phyloP scores from a whole-genome alignment of 1,284 basidiomycete species.

The Sphaerobolus stellatus region DNA sequence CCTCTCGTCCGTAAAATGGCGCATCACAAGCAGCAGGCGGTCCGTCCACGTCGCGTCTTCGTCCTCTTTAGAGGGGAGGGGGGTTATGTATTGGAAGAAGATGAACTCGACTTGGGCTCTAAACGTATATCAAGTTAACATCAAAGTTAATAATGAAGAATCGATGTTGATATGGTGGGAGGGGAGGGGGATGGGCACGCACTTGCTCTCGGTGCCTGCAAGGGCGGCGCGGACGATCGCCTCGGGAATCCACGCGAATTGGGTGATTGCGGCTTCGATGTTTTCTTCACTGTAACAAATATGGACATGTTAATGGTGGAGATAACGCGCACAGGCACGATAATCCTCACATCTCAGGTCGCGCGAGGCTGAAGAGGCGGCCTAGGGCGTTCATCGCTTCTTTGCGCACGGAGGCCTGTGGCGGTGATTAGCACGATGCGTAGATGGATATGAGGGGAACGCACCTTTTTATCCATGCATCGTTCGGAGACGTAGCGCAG shows the following conservation, averaged over 20 bases:
- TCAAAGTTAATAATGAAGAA: conserved; percentile 3
- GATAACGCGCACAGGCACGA: background rate
- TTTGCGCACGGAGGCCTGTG: conserved; percentile 70
- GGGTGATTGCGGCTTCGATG: conserved; percentile 68
- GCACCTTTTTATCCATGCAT: conserved; percentile 84
- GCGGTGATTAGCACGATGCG: background rate
- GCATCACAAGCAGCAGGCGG: conserved; percentile 73
- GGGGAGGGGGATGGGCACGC: too few species aligned
- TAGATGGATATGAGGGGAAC: conserved; percentile 13
- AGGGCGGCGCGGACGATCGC: conserved; percentile 60
- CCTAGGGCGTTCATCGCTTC: conserved; percentile 81
- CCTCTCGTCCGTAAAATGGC: conserved; percentile 67
- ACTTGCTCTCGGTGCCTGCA: conserved; percentile 59
- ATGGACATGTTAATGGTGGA: conserved; percentile 1
- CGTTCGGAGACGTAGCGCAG: conserved; percentile 71
- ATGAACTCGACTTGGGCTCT: conserved; percentile 64
- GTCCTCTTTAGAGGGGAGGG: conserved; percentile 68
- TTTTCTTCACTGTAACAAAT: conserved; percentile 66
- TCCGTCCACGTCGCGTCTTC: conserved; percentile 87
- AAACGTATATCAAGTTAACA: conserved; percentile 3
- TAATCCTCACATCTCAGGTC: conserved; percentile 80
- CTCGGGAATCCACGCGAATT: conserved; percentile 95
- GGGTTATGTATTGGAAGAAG: conserved; percentile 76
- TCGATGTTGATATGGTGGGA: too few species aligned
- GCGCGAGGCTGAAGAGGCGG: conserved; percentile 80